Evolutionary conservation across 768 basidiomycete genomes (phyloP).

Genomic region (Leccinum olivaceopallidum): DNA sequence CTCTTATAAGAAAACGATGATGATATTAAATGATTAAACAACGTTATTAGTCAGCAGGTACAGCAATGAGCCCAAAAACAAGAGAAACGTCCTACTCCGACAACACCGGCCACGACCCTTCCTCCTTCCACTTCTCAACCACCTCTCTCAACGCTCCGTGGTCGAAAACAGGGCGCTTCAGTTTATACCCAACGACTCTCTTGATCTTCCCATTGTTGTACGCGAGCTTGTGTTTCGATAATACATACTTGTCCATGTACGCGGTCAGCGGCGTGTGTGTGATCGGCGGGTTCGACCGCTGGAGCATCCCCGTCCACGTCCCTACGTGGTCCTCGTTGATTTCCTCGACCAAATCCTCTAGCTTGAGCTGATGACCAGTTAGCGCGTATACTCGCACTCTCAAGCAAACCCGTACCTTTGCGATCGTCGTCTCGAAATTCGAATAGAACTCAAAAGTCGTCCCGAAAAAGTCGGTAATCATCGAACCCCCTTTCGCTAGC

Average conservation of each 20-base stretch:
- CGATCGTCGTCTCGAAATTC: conserved; percentile 61
- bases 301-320: conserved; percentile 82
- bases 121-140: conserved; percentile 79
- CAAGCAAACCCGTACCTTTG: conserved; percentile 49
- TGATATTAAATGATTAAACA: conserved; percentile 17
- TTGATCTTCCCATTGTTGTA: conserved; percentile 76
- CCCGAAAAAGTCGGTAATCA: conserved; percentile 69
- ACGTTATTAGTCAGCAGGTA: conserved; percentile 30
- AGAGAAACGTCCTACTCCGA: conserved; percentile 3
- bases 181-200: conserved; percentile 64
- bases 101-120: conserved; percentile 45
- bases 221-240: conserved; percentile 69
- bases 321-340: conserved; percentile 84
- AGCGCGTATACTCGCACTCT: background rate
- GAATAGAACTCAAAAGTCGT: conserved; percentile 83
- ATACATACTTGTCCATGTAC: conserved; percentile 74
- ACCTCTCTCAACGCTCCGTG: conserved; percentile 65
- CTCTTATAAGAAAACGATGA: background rate
- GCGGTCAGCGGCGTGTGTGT: conserved; percentile 71
- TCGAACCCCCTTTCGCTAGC: conserved; percentile 62
- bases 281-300: conserved; percentile 67
- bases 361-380: conserved; percentile 45
- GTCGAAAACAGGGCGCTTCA: conserved; percentile 62
- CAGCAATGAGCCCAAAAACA: conserved; percentile 24
- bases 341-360: conserved; percentile 74